Percentiles rank a stretch among this genome's conserved stretches.
Evolutionary conservation across 108 stramenopile genomes (phyloP).

Genomic region (Cafeteria roenbergensis): DNA sequence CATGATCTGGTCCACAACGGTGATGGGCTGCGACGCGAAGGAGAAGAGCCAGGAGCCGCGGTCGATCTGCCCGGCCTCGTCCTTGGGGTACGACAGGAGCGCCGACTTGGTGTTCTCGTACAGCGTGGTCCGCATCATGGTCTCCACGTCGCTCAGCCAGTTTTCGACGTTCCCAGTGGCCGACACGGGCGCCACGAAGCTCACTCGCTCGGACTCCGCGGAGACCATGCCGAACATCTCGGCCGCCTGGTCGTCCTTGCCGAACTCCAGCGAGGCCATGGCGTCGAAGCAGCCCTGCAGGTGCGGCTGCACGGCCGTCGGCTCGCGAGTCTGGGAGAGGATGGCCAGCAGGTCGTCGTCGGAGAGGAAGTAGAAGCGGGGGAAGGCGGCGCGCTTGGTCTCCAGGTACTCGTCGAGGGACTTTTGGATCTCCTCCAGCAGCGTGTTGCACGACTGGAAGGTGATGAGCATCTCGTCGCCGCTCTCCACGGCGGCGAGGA

Average conservation of each 20-base stretch:
- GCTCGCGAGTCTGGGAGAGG: slow-evolving; percentile 51
- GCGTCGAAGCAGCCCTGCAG: slow-evolving; percentile 58
- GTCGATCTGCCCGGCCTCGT: slow-evolving; percentile 18
- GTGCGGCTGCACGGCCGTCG: slow-evolving; percentile 57
- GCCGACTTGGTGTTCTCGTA: slow-evolving; percentile 28
- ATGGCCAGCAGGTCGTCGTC: slow-evolving; percentile 57
- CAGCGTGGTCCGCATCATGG: slow-evolving; percentile 36
- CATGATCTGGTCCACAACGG: slow-evolving; percentile 38
- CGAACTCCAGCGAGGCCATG: slow-evolving; percentile 41
- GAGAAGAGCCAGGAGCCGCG: slow-evolving; percentile 37
- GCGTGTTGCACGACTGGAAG: slow-evolving; percentile 25
- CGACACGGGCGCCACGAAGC: slow-evolving; percentile 20
- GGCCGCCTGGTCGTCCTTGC: slow-evolving; percentile 15
- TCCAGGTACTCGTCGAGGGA: slow-evolving; percentile 55
- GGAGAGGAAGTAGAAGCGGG: slow-evolving; percentile 56
- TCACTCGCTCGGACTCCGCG: slow-evolving; percentile 37
- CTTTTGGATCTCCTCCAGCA: slow-evolving; percentile 52
- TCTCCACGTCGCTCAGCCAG: slow-evolving; percentile 37
- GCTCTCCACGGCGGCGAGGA: slow-evolving; percentile 26
- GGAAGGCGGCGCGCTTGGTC: slow-evolving; percentile 54
- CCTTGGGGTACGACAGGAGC: slow-evolving; percentile 27
- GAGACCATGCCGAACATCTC: slow-evolving; percentile 36
- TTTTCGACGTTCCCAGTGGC: slow-evolving; percentile 37
- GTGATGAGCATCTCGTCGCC: slow-evolving; percentile 11
- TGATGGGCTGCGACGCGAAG: slow-evolving; percentile 39